Conservation (phyloP, 768 basidiomycete species). For the Wakefieldia striispora region DNA sequence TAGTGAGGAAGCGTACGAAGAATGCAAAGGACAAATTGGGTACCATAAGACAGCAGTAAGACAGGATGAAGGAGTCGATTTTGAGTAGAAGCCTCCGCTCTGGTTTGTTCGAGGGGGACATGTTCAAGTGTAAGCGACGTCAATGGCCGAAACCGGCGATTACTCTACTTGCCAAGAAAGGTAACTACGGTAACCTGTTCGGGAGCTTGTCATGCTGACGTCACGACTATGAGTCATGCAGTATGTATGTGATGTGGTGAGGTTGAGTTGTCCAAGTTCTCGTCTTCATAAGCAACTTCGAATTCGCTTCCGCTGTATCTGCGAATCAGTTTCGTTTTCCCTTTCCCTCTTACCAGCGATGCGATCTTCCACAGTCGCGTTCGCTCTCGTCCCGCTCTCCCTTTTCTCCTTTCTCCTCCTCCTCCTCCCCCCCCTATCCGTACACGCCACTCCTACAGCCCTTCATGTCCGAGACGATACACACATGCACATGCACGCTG, state of each 20-base stretch:
- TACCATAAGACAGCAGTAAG: constrained; percentile 71
- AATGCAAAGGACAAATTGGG: constrained; percentile 7
- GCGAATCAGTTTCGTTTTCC: constrained; percentile 1
- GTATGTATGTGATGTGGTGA: no score
- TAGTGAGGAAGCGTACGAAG: not conserved
- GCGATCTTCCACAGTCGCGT: constrained; percentile 3
- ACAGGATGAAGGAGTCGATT: constrained; percentile 65
- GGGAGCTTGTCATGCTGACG: constrained; percentile 26
- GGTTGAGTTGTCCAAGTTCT: no score
- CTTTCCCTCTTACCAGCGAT: not conserved
- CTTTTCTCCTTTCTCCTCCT: constrained; percentile 6
- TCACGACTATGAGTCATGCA: not conserved
- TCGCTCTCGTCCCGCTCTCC: not conserved
- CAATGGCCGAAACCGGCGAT: no score
- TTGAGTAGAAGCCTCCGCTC: constrained; percentile 58
- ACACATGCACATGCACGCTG: constrained; percentile 47
- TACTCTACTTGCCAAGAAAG: not conserved
- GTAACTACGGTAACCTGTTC: not conserved
- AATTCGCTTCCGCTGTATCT: not conserved
- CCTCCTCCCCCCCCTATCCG: constrained; percentile 20
- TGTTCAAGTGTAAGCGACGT: no score
- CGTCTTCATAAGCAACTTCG: constrained; percentile 13
- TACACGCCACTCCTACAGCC: constrained; percentile 12
- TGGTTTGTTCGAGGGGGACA: no score
- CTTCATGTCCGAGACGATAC: constrained; percentile 29